Percentiles rank a stretch among this genome's conserved stretches.
phyloP scores from a whole-genome alignment of 164 flowering plant genomes.

The Macadamia integrifolia region DNA sequence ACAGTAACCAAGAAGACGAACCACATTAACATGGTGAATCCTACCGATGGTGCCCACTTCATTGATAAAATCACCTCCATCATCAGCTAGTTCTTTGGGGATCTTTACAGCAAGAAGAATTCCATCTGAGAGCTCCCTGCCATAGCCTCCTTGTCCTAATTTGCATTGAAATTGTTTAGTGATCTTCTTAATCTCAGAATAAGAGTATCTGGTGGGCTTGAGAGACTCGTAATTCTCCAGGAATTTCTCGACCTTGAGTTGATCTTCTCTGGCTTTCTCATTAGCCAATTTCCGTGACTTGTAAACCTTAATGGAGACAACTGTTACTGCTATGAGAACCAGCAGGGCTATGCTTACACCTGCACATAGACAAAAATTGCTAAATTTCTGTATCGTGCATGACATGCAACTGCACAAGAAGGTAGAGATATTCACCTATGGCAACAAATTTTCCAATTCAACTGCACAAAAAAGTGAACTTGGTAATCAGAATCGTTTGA shows the following conservation, averaged over 20 bases:
- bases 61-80: too few species aligned
- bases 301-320: neutral
- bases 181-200: neutral
- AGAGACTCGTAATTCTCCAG: slow-evolving; percentile 1
- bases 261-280: neutral
- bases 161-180: slow-evolving; percentile 1
- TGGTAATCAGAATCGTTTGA: neutral
- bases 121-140: neutral
- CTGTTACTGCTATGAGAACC: neutral
- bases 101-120: neutral
- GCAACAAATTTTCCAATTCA: too few species aligned
- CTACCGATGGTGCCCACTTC: too few species aligned
- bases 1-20: too few species aligned
- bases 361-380: neutral
- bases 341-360: neutral
- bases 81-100: neutral
- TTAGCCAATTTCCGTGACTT: neutral
- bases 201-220: slow-evolving; percentile 4
- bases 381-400: too few species aligned
- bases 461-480: too few species aligned
- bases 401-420: too few species aligned
- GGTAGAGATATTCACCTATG: too few species aligned
- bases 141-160: slow-evolving; percentile 11
- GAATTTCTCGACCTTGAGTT: slow-evolving; percentile 6
- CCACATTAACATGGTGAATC: too few species aligned